These are phyloP conservation scores for Aethionema arabicum DNA, from an alignment of 345 rosid genomes.

Conservation along the genomic window DNA sequence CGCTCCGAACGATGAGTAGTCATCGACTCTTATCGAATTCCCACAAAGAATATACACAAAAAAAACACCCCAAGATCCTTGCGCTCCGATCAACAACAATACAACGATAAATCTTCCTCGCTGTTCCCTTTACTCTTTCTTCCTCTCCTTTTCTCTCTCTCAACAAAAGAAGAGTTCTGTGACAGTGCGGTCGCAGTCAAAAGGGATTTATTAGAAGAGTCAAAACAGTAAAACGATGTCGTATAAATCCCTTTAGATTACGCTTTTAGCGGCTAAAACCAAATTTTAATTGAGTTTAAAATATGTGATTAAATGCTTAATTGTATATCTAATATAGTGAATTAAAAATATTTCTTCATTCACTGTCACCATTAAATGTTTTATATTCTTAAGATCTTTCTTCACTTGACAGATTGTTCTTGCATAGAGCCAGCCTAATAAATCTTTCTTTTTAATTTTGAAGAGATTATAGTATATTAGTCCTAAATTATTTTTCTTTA, in stretches of 20 bases:
- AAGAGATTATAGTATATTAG: no score
- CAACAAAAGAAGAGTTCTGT: conserved; percentile 27
- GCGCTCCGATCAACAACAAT: conserved; percentile 21
- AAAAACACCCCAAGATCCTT: conserved; percentile 24
- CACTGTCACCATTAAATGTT: conserved; percentile 4
- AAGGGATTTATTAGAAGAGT: conserved; percentile 21
- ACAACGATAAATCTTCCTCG: not conserved
- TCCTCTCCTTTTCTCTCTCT: conserved; percentile 8
- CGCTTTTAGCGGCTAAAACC: conserved; percentile 34
- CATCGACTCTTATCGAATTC: conserved; percentile 43
- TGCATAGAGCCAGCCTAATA: conserved; percentile 27
- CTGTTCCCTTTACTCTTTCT: conserved; percentile 14
- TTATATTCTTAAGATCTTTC: conserved; percentile 14
- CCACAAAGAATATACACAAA: not conserved
- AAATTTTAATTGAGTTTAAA: conserved; percentile 21
- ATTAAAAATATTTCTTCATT: not conserved
- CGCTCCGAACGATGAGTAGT: conserved; percentile 54
- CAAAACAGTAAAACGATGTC: conserved; percentile 19
- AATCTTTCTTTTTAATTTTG: conserved; percentile 10
- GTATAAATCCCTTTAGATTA: not conserved
- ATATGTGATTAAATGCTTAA: conserved; percentile 29
- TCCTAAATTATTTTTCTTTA: no score
- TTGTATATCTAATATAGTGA: not conserved
- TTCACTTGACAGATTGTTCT: conserved; percentile 32
- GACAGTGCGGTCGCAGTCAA: conserved; percentile 31